These are phyloP conservation scores for Alectoria sarmentosa DNA, from an alignment of 495 filamentous ascomycete genomes.

Conservation along the genomic window DNA sequence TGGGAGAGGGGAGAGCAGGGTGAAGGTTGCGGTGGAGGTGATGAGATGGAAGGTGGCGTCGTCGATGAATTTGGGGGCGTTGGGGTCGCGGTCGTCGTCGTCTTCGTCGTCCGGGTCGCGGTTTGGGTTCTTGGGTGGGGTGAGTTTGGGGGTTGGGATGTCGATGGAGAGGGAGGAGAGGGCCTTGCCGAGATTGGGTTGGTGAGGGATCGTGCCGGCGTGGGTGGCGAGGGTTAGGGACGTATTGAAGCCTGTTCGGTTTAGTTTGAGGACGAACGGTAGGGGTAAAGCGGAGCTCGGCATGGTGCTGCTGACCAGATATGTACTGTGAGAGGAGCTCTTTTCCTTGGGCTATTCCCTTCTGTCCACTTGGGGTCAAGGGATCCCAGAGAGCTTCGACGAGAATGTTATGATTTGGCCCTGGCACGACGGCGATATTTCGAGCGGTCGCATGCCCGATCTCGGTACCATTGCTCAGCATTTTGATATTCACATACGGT, in stretches of 20 bases:
- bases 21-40: conserved; percentile 81
- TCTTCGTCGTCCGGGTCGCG: conserved; percentile 40
- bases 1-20: conserved; percentile 67
- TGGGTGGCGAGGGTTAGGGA: conserved; percentile 66
- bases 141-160: conserved; percentile 60
- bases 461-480: conserved; percentile 64
- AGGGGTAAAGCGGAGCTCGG: neutral
- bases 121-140: conserved; percentile 42
- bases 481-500: conserved; percentile 68
- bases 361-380: conserved; percentile 46
- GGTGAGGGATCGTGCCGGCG: conserved; percentile 59
- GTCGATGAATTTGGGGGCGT: conserved; percentile 60
- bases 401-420: conserved; percentile 62
- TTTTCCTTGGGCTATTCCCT: conserved; percentile 54
- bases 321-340: conserved; percentile 78
- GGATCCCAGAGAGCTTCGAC: conserved; percentile 75
- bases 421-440: conserved; percentile 53
- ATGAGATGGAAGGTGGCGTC: conserved; percentile 79
- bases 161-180: conserved; percentile 61
- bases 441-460: conserved; percentile 65
- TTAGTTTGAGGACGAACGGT: neutral
- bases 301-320: conserved; percentile 50
- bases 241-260: conserved; percentile 58
- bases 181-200: conserved; percentile 64
- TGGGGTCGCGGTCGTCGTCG: conserved; percentile 35